A percentile compares a stretch with the other conserved stretches of the same genome.
phyloP scores from a whole-genome alignment of 192 early-diverging fungal genomes.

The Chytriomyces confervae region DNA sequence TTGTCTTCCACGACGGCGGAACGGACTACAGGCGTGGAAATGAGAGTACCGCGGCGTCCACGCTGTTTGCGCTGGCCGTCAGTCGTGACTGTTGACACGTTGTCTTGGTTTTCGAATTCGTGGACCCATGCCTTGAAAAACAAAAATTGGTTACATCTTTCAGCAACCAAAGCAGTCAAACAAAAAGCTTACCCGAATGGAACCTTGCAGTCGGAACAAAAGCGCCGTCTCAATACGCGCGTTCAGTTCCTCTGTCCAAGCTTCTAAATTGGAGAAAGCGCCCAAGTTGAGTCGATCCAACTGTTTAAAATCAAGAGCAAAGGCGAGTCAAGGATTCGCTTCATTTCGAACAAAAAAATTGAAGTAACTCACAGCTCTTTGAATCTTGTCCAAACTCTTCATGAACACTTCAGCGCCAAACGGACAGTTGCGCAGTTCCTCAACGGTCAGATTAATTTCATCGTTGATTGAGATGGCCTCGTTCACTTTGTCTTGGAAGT shows the following conservation, averaged over 20 bases:
- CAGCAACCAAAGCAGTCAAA: neutral
- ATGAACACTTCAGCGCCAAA: conserved; percentile 75
- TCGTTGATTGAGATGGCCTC: conserved; percentile 80
- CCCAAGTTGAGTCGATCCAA: conserved; percentile 94
- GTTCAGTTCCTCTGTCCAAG: conserved; percentile 88
- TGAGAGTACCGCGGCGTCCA: conserved; percentile 40
- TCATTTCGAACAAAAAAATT: neutral
- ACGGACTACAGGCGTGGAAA: neutral
- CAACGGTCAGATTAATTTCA: conserved; percentile 79
- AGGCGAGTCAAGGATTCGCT: conserved; percentile 6
- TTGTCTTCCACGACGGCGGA: conserved; percentile 19
- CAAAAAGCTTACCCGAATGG: conserved; percentile 69
- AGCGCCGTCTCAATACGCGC: conserved; percentile 78
- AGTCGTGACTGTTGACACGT: conserved; percentile 21
- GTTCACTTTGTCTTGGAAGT: conserved; percentile 97
- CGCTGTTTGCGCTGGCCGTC: conserved; percentile 32
- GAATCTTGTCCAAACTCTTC: conserved; percentile 78
- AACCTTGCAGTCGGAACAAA: conserved; percentile 71
- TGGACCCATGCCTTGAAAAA: conserved; percentile 34
- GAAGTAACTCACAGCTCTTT: conserved; percentile 67
- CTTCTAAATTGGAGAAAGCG: conserved; percentile 89
- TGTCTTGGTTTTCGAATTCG: conserved; percentile 32
- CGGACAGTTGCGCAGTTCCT: conserved; percentile 80
- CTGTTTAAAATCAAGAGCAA: conserved; percentile 30
- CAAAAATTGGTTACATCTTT: neutral